These are phyloP conservation scores for Pyracantha coccinea DNA, from an alignment of 331 rosid genomes.

Conservation along the genomic window DNA sequence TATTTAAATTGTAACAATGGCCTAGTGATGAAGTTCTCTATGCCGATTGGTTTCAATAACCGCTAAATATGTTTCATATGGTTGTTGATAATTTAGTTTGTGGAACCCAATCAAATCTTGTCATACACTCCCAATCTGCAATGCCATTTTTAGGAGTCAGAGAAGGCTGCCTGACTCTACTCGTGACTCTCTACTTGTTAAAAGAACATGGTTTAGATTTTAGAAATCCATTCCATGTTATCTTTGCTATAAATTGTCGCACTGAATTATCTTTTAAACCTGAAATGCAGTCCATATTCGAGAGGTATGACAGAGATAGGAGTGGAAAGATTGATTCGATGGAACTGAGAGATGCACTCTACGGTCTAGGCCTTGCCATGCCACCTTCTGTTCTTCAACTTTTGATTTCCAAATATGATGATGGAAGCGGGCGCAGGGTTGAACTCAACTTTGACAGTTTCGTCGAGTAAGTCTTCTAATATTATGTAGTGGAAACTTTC, in stretches of 20 bases:
- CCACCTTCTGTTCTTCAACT: slow-evolving; percentile 72
- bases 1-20: not conserved
- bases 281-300: slow-evolving; percentile 53
- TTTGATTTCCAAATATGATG: slow-evolving; percentile 58
- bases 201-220: not conserved
- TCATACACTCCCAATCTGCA: not conserved
- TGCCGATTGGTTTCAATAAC: too few species aligned
- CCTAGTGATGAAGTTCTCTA: not conserved
- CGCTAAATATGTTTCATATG: not conserved
- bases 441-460: slow-evolving; percentile 81
- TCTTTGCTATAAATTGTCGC: slow-evolving; percentile 3
- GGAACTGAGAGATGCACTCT: slow-evolving; percentile 89
- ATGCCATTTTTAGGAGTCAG: not conserved
- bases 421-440: slow-evolving; percentile 45
- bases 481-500: not conserved
- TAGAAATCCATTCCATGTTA: not conserved
- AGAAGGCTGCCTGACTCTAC: not conserved
- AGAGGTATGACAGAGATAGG: slow-evolving; percentile 77
- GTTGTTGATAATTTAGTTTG: not conserved
- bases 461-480: slow-evolving; percentile 57
- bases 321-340: slow-evolving; percentile 76
- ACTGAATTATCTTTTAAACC: not conserved
- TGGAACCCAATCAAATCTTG: not conserved
- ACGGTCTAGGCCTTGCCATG: slow-evolving; percentile 67
- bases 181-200: not conserved